A percentile compares a stretch with the other conserved stretches of the same genome.
phyloP scores from a whole-genome alignment of 306 rosid genomes.

The Prunus fruticosa region DNA sequence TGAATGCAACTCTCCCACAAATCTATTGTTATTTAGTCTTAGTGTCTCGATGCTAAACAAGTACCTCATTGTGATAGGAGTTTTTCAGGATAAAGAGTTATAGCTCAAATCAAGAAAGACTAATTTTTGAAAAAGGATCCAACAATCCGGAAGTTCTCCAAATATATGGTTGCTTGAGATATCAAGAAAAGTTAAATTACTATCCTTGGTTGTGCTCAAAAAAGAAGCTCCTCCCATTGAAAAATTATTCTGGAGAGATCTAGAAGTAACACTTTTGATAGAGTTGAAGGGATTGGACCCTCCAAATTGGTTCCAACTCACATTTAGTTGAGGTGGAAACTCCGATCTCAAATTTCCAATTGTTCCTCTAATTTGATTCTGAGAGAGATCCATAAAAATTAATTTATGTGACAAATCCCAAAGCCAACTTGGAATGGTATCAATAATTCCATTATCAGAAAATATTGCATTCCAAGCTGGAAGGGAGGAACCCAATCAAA shows the following conservation, averaged over 20 bases:
- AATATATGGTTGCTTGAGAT: background rate
- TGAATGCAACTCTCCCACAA: background rate
- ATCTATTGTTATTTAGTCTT: background rate
- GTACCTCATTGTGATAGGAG: background rate
- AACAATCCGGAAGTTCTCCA: slow-evolving; percentile 3
- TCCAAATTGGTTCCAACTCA: slow-evolving; percentile 5
- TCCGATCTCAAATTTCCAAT: background rate
- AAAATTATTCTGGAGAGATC: slow-evolving; percentile 16
- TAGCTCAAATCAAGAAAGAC: background rate
- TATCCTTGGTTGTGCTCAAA: background rate
- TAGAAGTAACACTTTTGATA: rapidly evolving
- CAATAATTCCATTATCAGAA: background rate
- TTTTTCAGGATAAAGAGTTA: background rate
- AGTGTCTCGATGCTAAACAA: background rate
- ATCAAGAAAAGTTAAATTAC: background rate
- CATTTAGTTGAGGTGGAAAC: background rate
- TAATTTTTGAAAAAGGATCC: background rate
- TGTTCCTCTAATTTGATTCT: background rate
- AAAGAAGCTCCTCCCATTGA: background rate
- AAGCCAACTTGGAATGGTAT: background rate
- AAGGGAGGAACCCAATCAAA: background rate
- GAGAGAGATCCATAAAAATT: background rate
- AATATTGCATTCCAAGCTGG: background rate
- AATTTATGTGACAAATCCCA: background rate
- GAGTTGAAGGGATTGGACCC: background rate